phyloP scores from a whole-genome alignment of 2,329 filamentous ascomycete genomes.

The Fusarium succisae region DNA sequence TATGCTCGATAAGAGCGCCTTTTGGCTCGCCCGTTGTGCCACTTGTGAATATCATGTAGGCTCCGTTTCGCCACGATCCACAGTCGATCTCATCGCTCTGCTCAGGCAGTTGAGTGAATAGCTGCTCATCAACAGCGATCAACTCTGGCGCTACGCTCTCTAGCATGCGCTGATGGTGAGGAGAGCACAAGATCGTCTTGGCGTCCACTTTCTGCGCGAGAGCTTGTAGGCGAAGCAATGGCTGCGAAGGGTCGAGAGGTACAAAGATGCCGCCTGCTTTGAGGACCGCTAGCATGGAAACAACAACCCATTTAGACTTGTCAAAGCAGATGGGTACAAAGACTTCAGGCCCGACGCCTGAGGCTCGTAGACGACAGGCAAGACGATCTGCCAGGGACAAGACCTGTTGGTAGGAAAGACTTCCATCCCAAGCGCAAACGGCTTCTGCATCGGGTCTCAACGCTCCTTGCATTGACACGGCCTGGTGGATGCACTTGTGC shows the following conservation, averaged over 20 bases:
- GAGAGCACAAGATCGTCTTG: constrained; percentile 32
- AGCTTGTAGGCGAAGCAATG: constrained; percentile 20
- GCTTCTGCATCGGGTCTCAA: constrained; percentile 49
- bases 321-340: constrained; percentile 44
- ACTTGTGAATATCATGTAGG: constrained; percentile 38
- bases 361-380: constrained; percentile 37
- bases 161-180: constrained; percentile 27
- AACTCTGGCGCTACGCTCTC: constrained; percentile 18
- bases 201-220: constrained; percentile 30
- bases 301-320: constrained; percentile 43
- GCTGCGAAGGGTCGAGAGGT: constrained; percentile 36
- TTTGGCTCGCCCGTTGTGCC: constrained; percentile 34
- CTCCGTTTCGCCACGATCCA: constrained; percentile 21
- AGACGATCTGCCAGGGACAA: constrained; percentile 51
- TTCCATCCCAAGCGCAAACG: constrained; percentile 56
- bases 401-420: constrained; percentile 53
- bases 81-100: background rate
- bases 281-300: constrained; percentile 42
- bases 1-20: constrained; percentile 36
- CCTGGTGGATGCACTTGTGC: constrained; percentile 55
- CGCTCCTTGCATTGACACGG: constrained; percentile 50
- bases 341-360: constrained; percentile 39
- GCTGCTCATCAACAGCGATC: constrained; percentile 25
- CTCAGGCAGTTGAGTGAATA: constrained; percentile 9
- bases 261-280: constrained; percentile 42